phyloP scores from a whole-genome alignment of 331 rosid species.

The Prunus yedoensis region DNA sequence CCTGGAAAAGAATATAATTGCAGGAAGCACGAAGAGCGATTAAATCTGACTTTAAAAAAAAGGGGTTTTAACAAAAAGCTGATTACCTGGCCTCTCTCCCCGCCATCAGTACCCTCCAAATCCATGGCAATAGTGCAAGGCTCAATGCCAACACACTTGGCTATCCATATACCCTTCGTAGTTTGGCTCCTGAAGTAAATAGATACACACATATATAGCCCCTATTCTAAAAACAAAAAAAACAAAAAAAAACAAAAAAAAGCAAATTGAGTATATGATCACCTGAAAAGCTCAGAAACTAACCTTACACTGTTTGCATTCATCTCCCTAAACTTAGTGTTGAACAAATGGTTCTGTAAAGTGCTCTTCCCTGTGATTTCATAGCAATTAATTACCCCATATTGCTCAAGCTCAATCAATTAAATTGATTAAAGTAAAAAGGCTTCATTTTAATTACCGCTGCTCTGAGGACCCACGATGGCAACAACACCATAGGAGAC shows the following conservation, averaged over 20 bases:
- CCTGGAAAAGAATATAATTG: constrained; percentile 30
- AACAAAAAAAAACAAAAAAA: neutral
- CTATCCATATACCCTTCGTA: constrained; percentile 94
- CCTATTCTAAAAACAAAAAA: neutral
- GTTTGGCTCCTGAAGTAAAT: constrained; percentile 69
- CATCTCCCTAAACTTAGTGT: constrained; percentile 84
- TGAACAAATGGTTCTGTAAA: constrained; percentile 76
- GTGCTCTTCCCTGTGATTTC: constrained; percentile 84
- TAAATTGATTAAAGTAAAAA: neutral
- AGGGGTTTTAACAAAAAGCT: neutral
- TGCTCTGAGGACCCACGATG: constrained; percentile 83
- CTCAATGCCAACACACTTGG: constrained; percentile 72
- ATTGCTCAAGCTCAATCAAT: neutral
- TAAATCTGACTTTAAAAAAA: neutral
- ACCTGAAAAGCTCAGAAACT: constrained; percentile 10
- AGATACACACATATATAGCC: neutral
- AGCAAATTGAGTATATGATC: neutral
- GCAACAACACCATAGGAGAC: constrained; percentile 88
- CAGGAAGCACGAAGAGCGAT: neutral
- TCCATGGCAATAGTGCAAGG: constrained; percentile 94
- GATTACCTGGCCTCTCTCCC: constrained; percentile 95
- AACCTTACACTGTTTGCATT: constrained; percentile 91
- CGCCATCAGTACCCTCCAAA: constrained; percentile 98
- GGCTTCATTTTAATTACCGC: constrained; percentile 44
- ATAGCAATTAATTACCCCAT: neutral